Evolutionary conservation across 371 early-diverging fungal species (phyloP).

Genomic region (Zychaea mexicana): DNA sequence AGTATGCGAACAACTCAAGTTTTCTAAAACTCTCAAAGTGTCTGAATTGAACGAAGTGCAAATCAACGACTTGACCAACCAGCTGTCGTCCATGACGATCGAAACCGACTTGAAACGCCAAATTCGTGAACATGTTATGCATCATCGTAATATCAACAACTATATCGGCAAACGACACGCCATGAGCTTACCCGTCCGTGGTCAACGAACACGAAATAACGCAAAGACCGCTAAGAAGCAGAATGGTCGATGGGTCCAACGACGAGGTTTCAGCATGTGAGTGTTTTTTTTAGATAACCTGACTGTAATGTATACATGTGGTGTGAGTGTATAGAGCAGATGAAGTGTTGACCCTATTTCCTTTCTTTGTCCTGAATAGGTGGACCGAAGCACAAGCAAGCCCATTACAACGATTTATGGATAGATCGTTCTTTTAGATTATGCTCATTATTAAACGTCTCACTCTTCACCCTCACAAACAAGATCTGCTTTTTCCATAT

Average conservation of each 20-base stretch:
- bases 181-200: slow-evolving; percentile 88
- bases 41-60: slow-evolving; percentile 87
- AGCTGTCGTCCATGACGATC: slow-evolving; percentile 87
- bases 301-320: too few species aligned
- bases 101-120: slow-evolving; percentile 89
- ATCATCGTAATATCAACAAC: slow-evolving; percentile 79
- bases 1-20: slow-evolving; percentile 78
- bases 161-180: slow-evolving; percentile 88
- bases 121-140: slow-evolving; percentile 77
- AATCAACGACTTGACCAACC: slow-evolving; percentile 81
- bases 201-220: slow-evolving; percentile 89
- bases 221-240: slow-evolving; percentile 85
- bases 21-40: slow-evolving; percentile 79
- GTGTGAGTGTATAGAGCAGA: too few species aligned
- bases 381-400: slow-evolving; percentile 19
- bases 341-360: neutral
- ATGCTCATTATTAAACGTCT: too few species aligned
- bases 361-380: neutral
- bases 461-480: too few species aligned
- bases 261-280: slow-evolving; percentile 47
- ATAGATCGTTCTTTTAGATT: slow-evolving; percentile 8
- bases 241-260: slow-evolving; percentile 69
- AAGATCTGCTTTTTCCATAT: too few species aligned
- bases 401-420: slow-evolving; percentile 18
- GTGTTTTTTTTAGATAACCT: too few species aligned